Base-by-base conservation (phyloP, 2,329 filamentous ascomycete genomes). In the Scedosporium minutisporum region DNA sequence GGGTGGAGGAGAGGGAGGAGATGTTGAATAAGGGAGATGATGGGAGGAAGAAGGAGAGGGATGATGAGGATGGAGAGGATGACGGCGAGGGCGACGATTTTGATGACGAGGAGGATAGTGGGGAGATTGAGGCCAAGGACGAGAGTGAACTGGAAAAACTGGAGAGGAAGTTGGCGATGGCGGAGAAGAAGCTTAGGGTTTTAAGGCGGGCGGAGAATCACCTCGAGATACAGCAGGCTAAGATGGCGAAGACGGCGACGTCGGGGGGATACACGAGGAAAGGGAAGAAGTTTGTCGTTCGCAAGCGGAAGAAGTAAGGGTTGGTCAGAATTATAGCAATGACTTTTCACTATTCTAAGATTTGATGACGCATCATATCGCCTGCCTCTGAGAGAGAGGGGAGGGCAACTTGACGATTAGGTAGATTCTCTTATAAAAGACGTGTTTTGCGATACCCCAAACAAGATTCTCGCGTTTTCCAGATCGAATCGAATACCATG, bases 241-340 rank as follows among this genome's bases (percentile, higher is more conserved):
- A 81, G 71, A 87, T 87, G 84, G 83, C 83, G 42, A 88, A 88
- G 76, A 86, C 84, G 66, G 77, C 81, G 7, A 87, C 84, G 1
- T 79, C 81, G 5, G 83, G 82, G 44, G 83, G 83, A 14, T 69
- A 78, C n/a, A 86, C 82, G 29, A 85, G 84, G 70, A 76, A 77
- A 46, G 85, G 85, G 25, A 81, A 81, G 72, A 87, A 84, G 75
- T 80, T 86, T 65, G 86, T 85, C 76, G 78, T 87, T 62, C 80
- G 82, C 65, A 78, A 83, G 71, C 78, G 85, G 66, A 88, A 88
- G 77, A 78, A 83, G 69, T 86, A 77, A 71, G 60, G 33, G 38
- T 14, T 65, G 14, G 27, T 57, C 16, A 53, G 58, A 29, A 21
- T 14, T 14, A 38, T 38, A 38, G 33, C 33, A 63, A 61, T 53